A percentile compares a stretch with the other conserved stretches of the same genome.
Evolutionary conservation across 148 eudicot genomes (phyloP).

Genomic region (Camellia sinensis): DNA sequence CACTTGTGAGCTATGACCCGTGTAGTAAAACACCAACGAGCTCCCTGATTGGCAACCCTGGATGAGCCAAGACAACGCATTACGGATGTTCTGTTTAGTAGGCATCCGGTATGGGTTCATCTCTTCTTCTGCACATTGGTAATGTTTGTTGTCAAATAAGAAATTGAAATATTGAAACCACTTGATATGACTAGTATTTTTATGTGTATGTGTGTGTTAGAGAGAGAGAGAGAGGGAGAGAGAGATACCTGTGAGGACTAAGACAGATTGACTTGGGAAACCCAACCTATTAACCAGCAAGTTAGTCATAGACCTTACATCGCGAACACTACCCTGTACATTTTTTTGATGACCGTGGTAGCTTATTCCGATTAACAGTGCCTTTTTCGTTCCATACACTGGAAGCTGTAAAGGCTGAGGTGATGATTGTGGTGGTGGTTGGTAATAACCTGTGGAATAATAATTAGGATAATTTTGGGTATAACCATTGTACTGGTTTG

Average conservation of each 20-base stretch:
- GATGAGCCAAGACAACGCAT: constrained; percentile 41
- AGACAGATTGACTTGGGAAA: constrained; percentile 27
- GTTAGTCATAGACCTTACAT: constrained; percentile 23
- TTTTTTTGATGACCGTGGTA: constrained; percentile 24
- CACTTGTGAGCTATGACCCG: constrained; percentile 34
- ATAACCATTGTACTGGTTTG: not conserved
- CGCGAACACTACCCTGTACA: constrained; percentile 33
- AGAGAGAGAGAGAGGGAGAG: not conserved
- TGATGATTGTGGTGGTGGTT: not conserved
- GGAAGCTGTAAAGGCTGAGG: constrained; percentile 15
- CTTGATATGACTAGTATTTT: no score
- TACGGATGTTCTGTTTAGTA: constrained; percentile 33
- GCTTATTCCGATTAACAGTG: constrained; percentile 39
- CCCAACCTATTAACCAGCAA: constrained; percentile 24
- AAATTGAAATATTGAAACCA: not conserved
- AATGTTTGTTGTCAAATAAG: not conserved
- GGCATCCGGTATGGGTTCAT: constrained; percentile 26
- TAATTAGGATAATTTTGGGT: no score
- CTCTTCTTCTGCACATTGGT: constrained; percentile 26
- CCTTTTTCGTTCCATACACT: constrained; percentile 31
- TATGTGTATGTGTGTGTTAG: no score
- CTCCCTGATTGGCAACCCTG: constrained; percentile 44
- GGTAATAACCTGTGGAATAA: not conserved
- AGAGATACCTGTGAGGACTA: constrained; percentile 41
- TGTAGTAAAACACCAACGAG: constrained; percentile 42